Evolutionary conservation across 345 rosid genomes (phyloP).

Genomic region (Corymbia maculata): DNA sequence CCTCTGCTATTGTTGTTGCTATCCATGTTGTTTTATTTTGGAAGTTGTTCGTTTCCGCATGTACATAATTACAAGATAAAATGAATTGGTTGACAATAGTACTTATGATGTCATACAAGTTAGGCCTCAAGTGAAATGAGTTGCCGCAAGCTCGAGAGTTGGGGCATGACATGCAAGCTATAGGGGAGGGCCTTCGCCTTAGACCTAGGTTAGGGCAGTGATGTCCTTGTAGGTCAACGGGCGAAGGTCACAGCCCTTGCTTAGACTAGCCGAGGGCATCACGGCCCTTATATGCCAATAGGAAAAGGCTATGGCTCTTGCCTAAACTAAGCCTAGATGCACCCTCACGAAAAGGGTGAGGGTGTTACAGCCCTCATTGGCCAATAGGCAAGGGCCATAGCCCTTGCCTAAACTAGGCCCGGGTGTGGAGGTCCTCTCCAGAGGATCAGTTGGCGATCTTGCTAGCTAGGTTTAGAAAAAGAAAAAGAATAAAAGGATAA

Average conservation of each 20-base stretch:
- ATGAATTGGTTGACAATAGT: too few species aligned
- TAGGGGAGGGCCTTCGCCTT: neutral
- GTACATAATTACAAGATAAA: too few species aligned
- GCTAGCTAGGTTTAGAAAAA: neutral
- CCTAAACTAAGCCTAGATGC: neutral
- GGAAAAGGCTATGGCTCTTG: neutral
- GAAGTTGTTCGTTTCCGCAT: too few species aligned
- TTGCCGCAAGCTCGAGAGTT: too few species aligned
- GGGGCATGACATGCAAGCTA: too few species aligned
- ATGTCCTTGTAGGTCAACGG: neutral
- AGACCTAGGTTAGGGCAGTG: neutral
- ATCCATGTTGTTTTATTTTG: too few species aligned
- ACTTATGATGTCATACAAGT: too few species aligned
- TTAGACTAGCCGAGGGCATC: fast-evolving
- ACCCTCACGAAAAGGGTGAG: too few species aligned
- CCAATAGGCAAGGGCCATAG: neutral
- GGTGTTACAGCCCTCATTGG: fast-evolving
- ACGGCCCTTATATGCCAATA: fast-evolving
- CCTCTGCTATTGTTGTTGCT: too few species aligned
- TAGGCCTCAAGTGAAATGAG: too few species aligned
- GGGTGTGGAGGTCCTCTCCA: neutral
- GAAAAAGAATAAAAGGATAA: too few species aligned
- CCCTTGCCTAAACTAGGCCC: neutral
- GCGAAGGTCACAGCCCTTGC: neutral
- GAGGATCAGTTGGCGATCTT: neutral